Evolutionary conservation across 805 yeast species (phyloP).

Genomic region (Candida parachauliodes): DNA sequence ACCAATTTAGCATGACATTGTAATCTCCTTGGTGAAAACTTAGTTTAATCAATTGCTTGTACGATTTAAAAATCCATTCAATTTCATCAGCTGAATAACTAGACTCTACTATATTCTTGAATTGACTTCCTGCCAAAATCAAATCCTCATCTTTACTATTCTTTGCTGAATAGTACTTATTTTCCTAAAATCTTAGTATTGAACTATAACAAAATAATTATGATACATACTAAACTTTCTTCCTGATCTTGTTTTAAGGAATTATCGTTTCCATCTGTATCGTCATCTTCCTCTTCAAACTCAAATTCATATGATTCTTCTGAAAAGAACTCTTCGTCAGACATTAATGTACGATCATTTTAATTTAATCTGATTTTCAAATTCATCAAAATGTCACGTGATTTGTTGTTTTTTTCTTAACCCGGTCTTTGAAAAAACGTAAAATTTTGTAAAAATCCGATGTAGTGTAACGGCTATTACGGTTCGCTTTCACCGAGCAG

Average conservation of each 20-base stretch:
- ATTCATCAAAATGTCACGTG: too few species aligned
- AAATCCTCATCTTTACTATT: slow-evolving; percentile 33
- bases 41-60: slow-evolving; percentile 41
- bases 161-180: slow-evolving; percentile 35
- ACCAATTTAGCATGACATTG: slow-evolving; percentile 19
- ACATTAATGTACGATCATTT: too few species aligned
- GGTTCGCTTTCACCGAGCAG: slow-evolving; percentile 35
- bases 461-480: slow-evolving; percentile 10
- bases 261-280: slow-evolving; percentile 22
- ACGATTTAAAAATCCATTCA: slow-evolving; percentile 37
- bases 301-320: slow-evolving; percentile 42
- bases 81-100: slow-evolving; percentile 13
- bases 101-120: slow-evolving; percentile 13
- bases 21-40: slow-evolving; percentile 20
- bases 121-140: slow-evolving; percentile 20
- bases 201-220: not conserved
- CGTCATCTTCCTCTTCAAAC: slow-evolving; percentile 35
- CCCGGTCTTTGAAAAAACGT: too few species aligned
- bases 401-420: too few species aligned
- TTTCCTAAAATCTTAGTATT: slow-evolving; percentile 18
- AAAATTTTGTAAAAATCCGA: slow-evolving; percentile 5
- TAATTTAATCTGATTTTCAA: too few species aligned
- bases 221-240: slow-evolving; percentile 12
- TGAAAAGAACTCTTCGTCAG: slow-evolving; percentile 33
- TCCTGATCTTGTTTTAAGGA: slow-evolving; percentile 24